Evolutionary conservation across 768 basidiomycete species (phyloP), one percentile per base, ranked within the genome.

Genomic region (Gymnopilus dilepis): DNA sequence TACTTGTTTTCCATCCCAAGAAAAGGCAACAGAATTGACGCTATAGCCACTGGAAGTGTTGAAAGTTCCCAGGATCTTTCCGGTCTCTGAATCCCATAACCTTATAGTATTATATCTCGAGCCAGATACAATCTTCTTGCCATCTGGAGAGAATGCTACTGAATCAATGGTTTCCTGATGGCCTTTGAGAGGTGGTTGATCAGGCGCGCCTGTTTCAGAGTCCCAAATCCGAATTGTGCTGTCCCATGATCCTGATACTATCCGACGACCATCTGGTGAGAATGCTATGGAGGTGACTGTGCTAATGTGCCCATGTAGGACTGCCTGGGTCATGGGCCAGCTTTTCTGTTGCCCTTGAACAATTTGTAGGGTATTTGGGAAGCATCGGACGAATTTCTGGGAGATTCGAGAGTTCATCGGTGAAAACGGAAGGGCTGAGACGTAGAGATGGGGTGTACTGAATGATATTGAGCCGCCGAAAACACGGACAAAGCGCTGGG

Each of bases 11-110:
- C 41, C 41, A 42, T 42, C 41, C 11, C 51, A 51, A 28, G 62
- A 63, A 28, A 59, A 45, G 7, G 34, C 34, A 37, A 59, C 52
- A 38, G 57, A 68, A 17, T 24, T 47, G 22, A 64, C 51, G 17
- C 4, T 17, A 30, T 11, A 28, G 8, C 40, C 37, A 48, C 37
- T 38, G 40, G 65, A 62, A 13, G 58, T 28, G 0, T 12, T 19
- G 8, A 64, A 30, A n/a, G 53, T 58, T 34, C 51, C 56, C 2
- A 61, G 19, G 13, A 4, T 21, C 24, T 47, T 33, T 15, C 64
- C 64, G 12, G 34, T 65, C 30, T 37, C 40, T 37, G 52, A 31
- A 45, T 68, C 54, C 67, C 67, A 67, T 2, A 66, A 33, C 13
- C 42, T 45, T 28, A 68, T 40, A 7, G 54, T 62, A 13, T 33